These are phyloP conservation scores for Metarhizium rileyi DNA, from an alignment of 2,329 filamentous ascomycete species.

Conservation along the genomic window DNA sequence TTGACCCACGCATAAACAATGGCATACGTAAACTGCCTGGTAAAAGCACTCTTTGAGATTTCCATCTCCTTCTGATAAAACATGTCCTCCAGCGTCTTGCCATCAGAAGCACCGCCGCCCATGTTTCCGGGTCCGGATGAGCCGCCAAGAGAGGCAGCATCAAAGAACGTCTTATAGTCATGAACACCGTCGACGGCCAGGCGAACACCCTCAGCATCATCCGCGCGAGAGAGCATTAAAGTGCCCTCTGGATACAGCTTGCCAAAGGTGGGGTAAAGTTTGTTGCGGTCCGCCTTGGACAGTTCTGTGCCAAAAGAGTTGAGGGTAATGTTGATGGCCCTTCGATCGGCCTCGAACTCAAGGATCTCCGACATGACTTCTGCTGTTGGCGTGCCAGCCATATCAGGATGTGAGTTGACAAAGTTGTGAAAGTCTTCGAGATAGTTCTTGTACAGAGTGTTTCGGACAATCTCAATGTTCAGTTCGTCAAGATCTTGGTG, in stretches of 20 bases:
- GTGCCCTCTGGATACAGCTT: constrained; percentile 89
- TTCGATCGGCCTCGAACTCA: constrained; percentile 91
- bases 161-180: constrained; percentile 95
- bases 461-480: constrained; percentile 98
- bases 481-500: constrained; percentile 96
- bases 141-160: constrained; percentile 71
- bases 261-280: constrained; percentile 89
- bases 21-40: constrained; percentile 86
- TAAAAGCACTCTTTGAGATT: constrained; percentile 89
- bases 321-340: constrained; percentile 97
- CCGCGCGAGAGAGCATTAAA: constrained; percentile 86
- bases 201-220: constrained; percentile 88
- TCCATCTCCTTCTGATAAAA: constrained; percentile 99
- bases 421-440: constrained; percentile 95
- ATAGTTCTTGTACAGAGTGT: constrained; percentile 99
- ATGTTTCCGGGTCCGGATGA: constrained; percentile 71
- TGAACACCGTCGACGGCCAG: constrained; percentile 86
- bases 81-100: constrained; percentile 88
- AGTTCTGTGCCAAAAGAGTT: constrained; percentile 98
- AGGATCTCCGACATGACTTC: constrained; percentile 95
- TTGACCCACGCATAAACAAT: constrained; percentile 98
- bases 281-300: constrained; percentile 85
- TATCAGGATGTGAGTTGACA: constrained; percentile 79
- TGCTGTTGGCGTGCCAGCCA: constrained; percentile 78
- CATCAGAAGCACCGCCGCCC: constrained; percentile 68